Conservation (phyloP, 2,329 filamentous ascomycete species). For the Hirsutella thompsonii region DNA sequence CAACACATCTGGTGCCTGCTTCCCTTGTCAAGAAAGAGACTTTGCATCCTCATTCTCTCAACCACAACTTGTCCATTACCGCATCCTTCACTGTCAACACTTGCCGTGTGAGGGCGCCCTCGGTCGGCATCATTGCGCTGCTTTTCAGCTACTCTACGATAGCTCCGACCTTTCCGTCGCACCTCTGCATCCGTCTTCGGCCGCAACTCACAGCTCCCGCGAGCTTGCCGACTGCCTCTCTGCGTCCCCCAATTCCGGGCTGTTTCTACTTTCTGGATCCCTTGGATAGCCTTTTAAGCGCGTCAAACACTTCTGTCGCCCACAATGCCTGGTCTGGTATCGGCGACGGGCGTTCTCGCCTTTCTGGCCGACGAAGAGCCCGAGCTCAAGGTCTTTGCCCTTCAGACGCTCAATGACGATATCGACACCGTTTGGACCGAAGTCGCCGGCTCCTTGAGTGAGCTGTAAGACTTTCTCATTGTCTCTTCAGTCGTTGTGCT, state of each 20-base stretch:
- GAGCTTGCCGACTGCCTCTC: too few relatives aligned
- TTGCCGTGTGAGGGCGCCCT: too few relatives aligned
- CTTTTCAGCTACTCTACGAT: too few relatives aligned
- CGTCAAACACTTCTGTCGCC: background rate
- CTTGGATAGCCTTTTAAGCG: background rate
- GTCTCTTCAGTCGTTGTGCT: background rate
- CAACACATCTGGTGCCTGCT: constrained; percentile 18
- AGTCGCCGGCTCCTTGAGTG: constrained; percentile 79
- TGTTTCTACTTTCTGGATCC: background rate
- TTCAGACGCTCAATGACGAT: constrained; percentile 90
- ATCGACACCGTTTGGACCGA: constrained; percentile 98
- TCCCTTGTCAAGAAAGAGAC: constrained; percentile 3
- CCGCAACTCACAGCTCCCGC: too few relatives aligned
- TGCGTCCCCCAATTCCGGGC: too few relatives aligned
- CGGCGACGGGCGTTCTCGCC: constrained; percentile 86
- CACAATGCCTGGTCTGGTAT: constrained; percentile 81
- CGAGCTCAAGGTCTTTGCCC: constrained; percentile 86
- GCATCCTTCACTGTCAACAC: too few relatives aligned
- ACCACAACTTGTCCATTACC: too few relatives aligned
- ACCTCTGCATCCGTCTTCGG: too few relatives aligned
- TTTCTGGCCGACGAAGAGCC: constrained; percentile 91
- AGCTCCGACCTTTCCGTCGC: too few relatives aligned
- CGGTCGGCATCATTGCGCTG: too few relatives aligned
- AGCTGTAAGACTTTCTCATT: constrained; percentile 54
- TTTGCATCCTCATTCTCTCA: background rate